phyloP scores from a whole-genome alignment of 1,284 basidiomycete species.

The Trametes hirsuta region DNA sequence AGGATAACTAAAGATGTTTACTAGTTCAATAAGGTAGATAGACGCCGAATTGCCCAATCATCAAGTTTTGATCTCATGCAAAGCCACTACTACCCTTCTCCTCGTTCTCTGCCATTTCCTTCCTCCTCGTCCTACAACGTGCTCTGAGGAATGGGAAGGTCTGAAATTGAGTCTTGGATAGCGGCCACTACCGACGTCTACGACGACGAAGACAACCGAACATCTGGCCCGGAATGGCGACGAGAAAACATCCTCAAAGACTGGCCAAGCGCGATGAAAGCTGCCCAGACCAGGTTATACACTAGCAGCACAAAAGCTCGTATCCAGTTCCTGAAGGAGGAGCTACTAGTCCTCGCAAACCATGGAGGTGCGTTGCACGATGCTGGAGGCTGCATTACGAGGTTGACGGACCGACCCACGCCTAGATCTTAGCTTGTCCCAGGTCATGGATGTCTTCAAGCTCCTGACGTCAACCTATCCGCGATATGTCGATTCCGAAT shows the following conservation, averaged over 20 bases:
- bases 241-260: slow-evolving; percentile 53
- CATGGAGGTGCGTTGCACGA: slow-evolving; percentile 52
- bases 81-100: neutral
- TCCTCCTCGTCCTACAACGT: neutral
- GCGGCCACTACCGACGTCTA: slow-evolving; percentile 34
- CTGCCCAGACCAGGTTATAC: slow-evolving; percentile 53
- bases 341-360: slow-evolving; percentile 60
- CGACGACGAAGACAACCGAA: slow-evolving; percentile 33
- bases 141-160: slow-evolving; percentile 36
- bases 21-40: neutral
- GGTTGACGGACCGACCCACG: neutral
- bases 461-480: slow-evolving; percentile 76
- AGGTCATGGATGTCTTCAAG: slow-evolving; percentile 73
- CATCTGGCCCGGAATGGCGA: slow-evolving; percentile 44
- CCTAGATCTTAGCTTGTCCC: slow-evolving; percentile 66
- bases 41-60: neutral
- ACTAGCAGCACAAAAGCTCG: slow-evolving; percentile 57
- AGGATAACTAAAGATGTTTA: neutral
- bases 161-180: slow-evolving; percentile 46
- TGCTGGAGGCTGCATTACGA: neutral
- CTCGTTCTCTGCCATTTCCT: neutral
- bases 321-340: slow-evolving; percentile 62
- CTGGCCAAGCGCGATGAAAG: slow-evolving; percentile 59
- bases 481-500: slow-evolving; percentile 74
- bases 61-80: neutral